A percentile compares a stretch with the other conserved stretches of the same genome.
These are phyloP conservation scores for Echinochloa phyllopogon DNA, from an alignment of 176 grass and related monocot genomes.

Conservation along the genomic window DNA sequence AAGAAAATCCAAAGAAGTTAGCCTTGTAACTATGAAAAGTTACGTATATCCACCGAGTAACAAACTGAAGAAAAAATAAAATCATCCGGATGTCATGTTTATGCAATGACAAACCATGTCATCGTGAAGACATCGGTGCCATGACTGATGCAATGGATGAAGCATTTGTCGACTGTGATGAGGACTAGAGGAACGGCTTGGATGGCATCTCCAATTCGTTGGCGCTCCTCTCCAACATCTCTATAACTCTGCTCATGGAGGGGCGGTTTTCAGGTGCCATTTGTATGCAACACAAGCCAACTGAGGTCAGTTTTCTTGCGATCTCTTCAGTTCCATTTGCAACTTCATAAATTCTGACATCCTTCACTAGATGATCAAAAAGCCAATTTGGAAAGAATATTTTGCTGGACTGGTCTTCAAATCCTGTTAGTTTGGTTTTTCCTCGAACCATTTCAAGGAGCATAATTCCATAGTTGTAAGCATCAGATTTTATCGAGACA, in stretches of 20 bases:
- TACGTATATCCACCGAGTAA: background rate
- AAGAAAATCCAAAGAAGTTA: background rate
- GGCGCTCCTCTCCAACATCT: constrained; percentile 62
- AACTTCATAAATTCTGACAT: background rate
- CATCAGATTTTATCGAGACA: constrained; percentile 59
- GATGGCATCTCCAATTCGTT: constrained; percentile 54
- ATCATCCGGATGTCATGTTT: background rate
- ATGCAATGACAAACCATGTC: background rate
- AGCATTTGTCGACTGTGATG: background rate
- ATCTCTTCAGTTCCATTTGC: constrained; percentile 28
- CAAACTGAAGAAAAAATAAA: background rate
- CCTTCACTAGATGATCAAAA: constrained; percentile 38
- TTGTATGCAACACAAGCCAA: constrained; percentile 65
- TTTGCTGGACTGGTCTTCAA: constrained; percentile 20
- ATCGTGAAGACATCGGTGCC: background rate
- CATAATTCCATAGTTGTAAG: constrained; percentile 68
- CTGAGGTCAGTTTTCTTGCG: constrained; percentile 40
- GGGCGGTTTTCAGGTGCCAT: constrained; percentile 48
- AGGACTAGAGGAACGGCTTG: constrained; percentile 44
- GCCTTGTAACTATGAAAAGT: background rate
- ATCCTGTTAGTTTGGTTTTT: constrained; percentile 21
- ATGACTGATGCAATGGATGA: constrained; percentile 2
- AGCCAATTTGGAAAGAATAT: constrained; percentile 47
- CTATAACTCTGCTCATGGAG: constrained; percentile 57
- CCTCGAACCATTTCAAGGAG: constrained; percentile 62